A percentile compares a stretch with the other conserved stretches of the same genome.
Evolutionary conservation across 345 rosid species (phyloP).

Genomic region (Microcos paniculata): DNA sequence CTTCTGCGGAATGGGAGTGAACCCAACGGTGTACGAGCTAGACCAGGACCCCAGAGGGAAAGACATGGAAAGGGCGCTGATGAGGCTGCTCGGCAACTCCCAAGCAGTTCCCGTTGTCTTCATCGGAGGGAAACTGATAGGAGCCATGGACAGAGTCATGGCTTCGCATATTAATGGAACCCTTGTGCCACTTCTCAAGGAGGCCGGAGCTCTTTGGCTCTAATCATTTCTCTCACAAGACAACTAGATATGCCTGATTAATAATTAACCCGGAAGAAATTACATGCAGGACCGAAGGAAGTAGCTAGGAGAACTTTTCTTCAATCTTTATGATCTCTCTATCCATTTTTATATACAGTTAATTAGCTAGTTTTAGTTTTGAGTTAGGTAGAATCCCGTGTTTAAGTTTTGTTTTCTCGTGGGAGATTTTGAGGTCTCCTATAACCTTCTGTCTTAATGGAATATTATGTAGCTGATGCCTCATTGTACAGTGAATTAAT

Average conservation of each 20-base stretch:
- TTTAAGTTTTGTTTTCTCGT: not conserved
- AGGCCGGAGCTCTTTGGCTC: slow-evolving; percentile 81
- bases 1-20: slow-evolving; percentile 73
- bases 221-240: slow-evolving; percentile 18
- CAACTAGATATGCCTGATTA: not conserved
- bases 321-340: not conserved
- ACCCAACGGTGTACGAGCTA: slow-evolving; percentile 57
- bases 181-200: slow-evolving; percentile 67
- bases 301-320: not conserved
- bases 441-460: not conserved
- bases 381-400: no score
- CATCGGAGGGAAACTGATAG: slow-evolving; percentile 63
- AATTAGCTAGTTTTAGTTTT: not conserved
- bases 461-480: not conserved
- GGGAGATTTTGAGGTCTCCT: slow-evolving; percentile 9
- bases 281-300: not conserved
- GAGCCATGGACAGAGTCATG: slow-evolving; percentile 68
- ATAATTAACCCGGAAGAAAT: not conserved
- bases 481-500: not conserved
- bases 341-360: not conserved
- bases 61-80: slow-evolving; percentile 51
- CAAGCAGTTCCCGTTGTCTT: slow-evolving; percentile 53
- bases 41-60: slow-evolving; percentile 59
- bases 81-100: slow-evolving; percentile 32
- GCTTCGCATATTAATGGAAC: slow-evolving; percentile 64